Evolutionary conservation across 129 eudicot genomes (phyloP).

Genomic region (Chrysanthemum makinoi): DNA sequence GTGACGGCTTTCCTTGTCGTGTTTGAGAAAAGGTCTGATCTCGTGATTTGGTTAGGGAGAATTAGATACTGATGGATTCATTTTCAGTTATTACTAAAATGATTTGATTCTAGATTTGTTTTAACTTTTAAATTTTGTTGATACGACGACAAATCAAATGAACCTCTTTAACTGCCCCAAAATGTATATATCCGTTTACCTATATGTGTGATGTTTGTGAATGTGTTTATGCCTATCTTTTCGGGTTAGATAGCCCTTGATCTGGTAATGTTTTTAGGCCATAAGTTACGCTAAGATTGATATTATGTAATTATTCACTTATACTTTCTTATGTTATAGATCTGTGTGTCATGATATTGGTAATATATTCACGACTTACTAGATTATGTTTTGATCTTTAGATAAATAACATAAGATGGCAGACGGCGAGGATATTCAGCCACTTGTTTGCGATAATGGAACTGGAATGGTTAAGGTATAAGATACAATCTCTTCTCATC

Average conservation of each 20-base stretch:
- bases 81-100: too few species aligned
- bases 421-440: slow-evolving; percentile 44
- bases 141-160: too few species aligned
- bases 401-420: slow-evolving; percentile 41
- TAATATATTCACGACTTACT: neutral
- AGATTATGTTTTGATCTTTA: slow-evolving; percentile 7
- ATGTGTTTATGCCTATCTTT: neutral
- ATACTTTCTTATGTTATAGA: neutral
- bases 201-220: neutral
- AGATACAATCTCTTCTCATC: neutral
- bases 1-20: neutral
- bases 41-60: slow-evolving; percentile 15
- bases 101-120: too few species aligned
- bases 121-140: too few species aligned
- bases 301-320: neutral
- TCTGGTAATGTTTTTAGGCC: neutral
- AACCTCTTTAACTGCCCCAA: too few species aligned
- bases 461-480: slow-evolving; percentile 59
- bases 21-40: neutral
- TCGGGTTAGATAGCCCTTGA: neutral
- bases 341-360: neutral
- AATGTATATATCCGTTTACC: neutral
- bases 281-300: neutral
- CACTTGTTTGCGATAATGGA: slow-evolving; percentile 54
- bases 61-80: neutral